Base-by-base conservation (phyloP, 345 rosid genomes). In the Gossypium stocksii region DNA sequence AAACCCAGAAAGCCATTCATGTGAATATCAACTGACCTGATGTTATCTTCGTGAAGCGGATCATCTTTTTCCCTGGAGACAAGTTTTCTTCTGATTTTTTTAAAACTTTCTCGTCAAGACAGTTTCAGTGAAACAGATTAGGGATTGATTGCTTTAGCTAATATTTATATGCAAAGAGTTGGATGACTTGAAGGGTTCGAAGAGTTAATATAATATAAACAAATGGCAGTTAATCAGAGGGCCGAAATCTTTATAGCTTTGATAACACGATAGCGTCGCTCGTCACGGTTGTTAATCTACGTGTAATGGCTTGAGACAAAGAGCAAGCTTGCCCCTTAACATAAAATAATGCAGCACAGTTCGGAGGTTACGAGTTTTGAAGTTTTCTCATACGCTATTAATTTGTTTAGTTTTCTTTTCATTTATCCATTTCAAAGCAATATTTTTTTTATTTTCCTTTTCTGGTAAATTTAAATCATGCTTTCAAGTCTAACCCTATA, bases 211-310 rank as follows among this genome's bases (percentile, higher is more conserved):
- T 57, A 57, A 57, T 22, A 57, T 3, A 14, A 57, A 22, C 15
- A 57, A 57, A 57, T 58, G 78, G 78, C 75, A 60, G 71, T 62
- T 25, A 13, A 69, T 58, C 77, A 38, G 29, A 54, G 52, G 63
- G 63, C 83, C 56, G 66, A 23, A 43, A 14, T 58, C 10, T 77
- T 51, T 70, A 53, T 83, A 77, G 72, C 92, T 84, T 87, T 20
- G 15, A 66, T 72, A 63, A 69, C 87, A 85, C 86, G 90, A 79
- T 78, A 82, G 76, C 75, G 82, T 80, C 54, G 64, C 66, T 60
- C 60, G 62, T 59, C 93, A 85, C 91, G 94, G 66, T 46, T 60
- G 59, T 51, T 75, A 43, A 23, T 58, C 79, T 77, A 84, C 90
- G 90, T 82, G 90, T 77, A 56, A 78, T 76, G 68, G 38, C 23